These are phyloP conservation scores for Phycomyces nitens DNA, from an alignment of 192 early-diverging fungal species.

Conservation along the genomic window DNA sequence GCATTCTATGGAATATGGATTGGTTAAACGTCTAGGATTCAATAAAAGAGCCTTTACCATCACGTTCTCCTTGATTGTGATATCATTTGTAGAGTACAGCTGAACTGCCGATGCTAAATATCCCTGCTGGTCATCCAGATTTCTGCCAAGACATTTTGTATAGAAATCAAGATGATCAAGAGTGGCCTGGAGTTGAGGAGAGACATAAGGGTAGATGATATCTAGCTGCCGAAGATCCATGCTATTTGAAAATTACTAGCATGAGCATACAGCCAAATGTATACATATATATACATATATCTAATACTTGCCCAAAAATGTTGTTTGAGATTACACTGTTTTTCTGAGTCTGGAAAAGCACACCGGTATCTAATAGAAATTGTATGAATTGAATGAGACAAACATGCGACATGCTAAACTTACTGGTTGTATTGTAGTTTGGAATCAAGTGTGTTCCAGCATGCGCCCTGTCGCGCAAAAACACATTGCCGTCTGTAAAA, in stretches of 20 bases:
- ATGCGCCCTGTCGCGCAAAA: conserved; percentile 21
- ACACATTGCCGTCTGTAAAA: conserved; percentile 23
- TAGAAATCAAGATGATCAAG: conserved; percentile 8
- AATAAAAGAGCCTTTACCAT: conserved; percentile 10
- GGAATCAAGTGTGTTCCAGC: conserved; percentile 16
- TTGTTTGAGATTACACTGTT: conserved; percentile 21
- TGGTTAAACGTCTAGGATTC: not conserved
- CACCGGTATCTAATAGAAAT: conserved; percentile 13
- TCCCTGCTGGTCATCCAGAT: conserved; percentile 16
- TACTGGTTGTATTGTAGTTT: conserved; percentile 18
- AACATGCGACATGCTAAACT: no score
- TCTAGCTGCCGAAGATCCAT: conserved; percentile 24
- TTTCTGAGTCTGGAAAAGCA: conserved; percentile 15
- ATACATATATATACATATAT: no score
- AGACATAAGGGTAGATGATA: not conserved
- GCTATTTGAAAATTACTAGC: not conserved
- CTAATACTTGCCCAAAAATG: conserved; percentile 24
- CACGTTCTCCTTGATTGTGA: conserved; percentile 25
- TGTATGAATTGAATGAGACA: not conserved
- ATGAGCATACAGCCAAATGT: not conserved
- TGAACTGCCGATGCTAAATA: conserved; percentile 27
- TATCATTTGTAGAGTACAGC: conserved; percentile 16
- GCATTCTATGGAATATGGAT: conserved; percentile 21
- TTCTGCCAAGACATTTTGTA: conserved; percentile 2
- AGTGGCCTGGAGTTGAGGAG: not conserved